Percentiles rank a stretch among this genome's conserved stretches.
Evolutionary conservation across 495 filamentous ascomycete species (phyloP).

Genomic region (Daldinia decipiens): DNA sequence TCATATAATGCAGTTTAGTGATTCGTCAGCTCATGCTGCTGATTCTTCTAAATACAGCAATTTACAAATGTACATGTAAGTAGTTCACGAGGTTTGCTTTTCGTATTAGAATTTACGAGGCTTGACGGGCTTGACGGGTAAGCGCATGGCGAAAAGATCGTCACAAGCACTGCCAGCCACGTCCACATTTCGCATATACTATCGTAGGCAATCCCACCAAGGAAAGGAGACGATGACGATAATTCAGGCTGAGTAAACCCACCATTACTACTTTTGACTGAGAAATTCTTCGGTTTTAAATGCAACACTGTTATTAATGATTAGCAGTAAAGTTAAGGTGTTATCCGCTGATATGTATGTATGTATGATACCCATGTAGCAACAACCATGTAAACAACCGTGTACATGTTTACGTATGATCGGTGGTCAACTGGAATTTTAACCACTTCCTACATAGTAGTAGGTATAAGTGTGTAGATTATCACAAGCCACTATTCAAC

Average conservation of each 20-base stretch:
- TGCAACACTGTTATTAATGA: conserved; percentile 18
- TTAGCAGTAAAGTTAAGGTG: conserved; percentile 29
- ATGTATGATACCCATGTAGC: conserved; percentile 1
- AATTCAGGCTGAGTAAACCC: conserved; percentile 40
- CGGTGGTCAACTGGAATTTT: conserved; percentile 8
- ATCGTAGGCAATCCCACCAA: conserved; percentile 26
- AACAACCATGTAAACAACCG: background rate
- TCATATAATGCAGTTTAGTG: conserved; percentile 6
- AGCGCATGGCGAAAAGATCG: conserved; percentile 43
- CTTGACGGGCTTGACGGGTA: background rate
- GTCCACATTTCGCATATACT: conserved; percentile 32
- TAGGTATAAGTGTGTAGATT: conserved; percentile 1
- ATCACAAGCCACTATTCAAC: conserved; percentile 24
- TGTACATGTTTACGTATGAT: background rate
- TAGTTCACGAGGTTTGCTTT: conserved; percentile 22
- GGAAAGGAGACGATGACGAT: conserved; percentile 33
- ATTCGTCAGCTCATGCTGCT: conserved; percentile 36
- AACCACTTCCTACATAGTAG: conserved; percentile 2
- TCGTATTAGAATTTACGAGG: conserved; percentile 35
- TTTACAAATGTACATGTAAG: background rate
- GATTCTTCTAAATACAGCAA: background rate
- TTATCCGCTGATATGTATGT: conserved; percentile 16
- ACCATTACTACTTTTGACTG: conserved; percentile 11
- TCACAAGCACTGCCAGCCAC: conserved; percentile 37
- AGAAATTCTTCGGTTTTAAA: conserved; percentile 21